Conservation (phyloP, 768 basidiomycete genomes). For the Gloeostereum incarnatum region DNA sequence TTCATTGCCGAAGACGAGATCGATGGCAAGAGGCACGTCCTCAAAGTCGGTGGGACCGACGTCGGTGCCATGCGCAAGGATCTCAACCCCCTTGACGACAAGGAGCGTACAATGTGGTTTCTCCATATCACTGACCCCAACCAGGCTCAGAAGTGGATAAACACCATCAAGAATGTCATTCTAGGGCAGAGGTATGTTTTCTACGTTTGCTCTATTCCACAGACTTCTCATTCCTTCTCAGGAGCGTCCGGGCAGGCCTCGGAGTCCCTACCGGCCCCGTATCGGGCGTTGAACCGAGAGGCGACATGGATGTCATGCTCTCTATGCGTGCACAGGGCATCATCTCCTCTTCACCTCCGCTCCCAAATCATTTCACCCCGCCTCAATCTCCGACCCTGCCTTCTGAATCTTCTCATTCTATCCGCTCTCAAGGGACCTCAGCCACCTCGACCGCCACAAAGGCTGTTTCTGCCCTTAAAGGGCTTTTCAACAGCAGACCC, state of each 20-base stretch:
- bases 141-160: constrained; percentile 72
- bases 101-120: constrained; percentile 56
- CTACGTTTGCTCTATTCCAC: background rate
- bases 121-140: constrained; percentile 52
- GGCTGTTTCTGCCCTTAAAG: constrained; percentile 50
- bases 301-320: constrained; percentile 79
- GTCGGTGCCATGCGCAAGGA: constrained; percentile 39
- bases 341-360: constrained; percentile 20
- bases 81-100: constrained; percentile 31
- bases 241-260: constrained; percentile 63
- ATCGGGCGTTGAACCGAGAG: constrained; percentile 58
- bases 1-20: constrained; percentile 51
- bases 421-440: constrained; percentile 29
- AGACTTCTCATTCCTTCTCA: constrained; percentile 15
- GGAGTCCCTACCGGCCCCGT: constrained; percentile 31
- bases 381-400: constrained; percentile 33
- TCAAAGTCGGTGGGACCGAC: constrained; percentile 62
- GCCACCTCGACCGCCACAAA: constrained; percentile 26
- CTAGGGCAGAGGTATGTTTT: constrained; percentile 53
- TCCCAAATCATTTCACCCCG: constrained; percentile 17
- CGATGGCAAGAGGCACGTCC: constrained; percentile 38
- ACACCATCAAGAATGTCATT: constrained; percentile 62
- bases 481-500: constrained; percentile 48
- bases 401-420: constrained; percentile 26
- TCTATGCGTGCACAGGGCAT: constrained; percentile 69